Conservation (phyloP, 164 flowering plant species). For the Saururus chinensis region DNA sequence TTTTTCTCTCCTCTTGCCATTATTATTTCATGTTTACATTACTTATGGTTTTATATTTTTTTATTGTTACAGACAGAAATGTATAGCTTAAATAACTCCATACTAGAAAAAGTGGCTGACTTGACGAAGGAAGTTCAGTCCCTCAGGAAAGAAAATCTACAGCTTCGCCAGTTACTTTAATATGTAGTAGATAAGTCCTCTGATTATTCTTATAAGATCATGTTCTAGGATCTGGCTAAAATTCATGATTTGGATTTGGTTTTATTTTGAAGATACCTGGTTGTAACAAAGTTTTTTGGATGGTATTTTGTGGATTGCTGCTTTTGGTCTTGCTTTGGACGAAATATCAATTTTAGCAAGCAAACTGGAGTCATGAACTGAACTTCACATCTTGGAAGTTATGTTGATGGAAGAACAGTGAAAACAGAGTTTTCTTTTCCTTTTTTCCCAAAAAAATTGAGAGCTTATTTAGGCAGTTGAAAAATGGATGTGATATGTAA, state of each 20-base stretch:
- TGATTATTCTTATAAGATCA: background rate
- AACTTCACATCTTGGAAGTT: too few relatives aligned
- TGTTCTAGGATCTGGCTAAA: background rate
- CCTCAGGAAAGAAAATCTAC: conserved; percentile 69
- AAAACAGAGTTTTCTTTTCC: too few relatives aligned
- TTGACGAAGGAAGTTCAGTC: conserved; percentile 69
- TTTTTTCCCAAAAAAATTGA: too few relatives aligned
- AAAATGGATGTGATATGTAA: too few relatives aligned
- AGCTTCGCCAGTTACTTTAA: conserved; percentile 59
- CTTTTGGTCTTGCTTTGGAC: too few relatives aligned
- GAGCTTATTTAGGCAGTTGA: too few relatives aligned
- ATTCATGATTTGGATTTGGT: background rate
- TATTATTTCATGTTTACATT: too few relatives aligned
- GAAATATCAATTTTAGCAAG: too few relatives aligned
- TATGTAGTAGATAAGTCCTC: background rate
- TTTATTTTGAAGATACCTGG: background rate
- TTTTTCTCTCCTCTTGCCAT: background rate
- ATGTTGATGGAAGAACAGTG: too few relatives aligned
- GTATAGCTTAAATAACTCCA: conserved; percentile 35
- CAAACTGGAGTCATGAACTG: too few relatives aligned
- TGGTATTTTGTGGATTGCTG: background rate
- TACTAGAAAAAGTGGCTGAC: conserved; percentile 68
- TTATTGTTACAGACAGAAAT: conserved; percentile 45
- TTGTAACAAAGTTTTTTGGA: background rate
- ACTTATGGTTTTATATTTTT: background rate